Evolutionary conservation across 108 stramenopile species (phyloP), one percentile per base, ranked within the genome.

Genomic region (Conticribra guillardii): DNA sequence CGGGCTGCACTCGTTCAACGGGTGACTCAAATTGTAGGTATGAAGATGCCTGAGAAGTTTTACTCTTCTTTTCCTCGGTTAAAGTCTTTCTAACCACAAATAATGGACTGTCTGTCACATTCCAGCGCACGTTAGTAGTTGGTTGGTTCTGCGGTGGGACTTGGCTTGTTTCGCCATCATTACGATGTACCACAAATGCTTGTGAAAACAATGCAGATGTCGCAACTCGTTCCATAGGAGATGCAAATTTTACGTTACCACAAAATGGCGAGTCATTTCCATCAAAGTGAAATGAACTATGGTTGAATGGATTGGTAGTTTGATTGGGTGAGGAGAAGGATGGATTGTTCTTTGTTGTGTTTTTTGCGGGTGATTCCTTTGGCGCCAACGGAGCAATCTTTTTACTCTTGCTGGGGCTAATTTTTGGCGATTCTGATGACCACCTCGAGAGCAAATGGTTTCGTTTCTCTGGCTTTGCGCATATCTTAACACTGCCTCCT

Each of bases 241-340:
- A 64, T 23, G 69, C 54, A 30, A 78, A 78, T 34, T 78, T 78
- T 50, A 78, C 65, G 24, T 69, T 58, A 17, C 76, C 76, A 33
- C 51, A 49, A 31, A 78, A 78, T 22, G 76, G 76, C 24, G 63
- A 69, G 27, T 78, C 64, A 0, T 24, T 24, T 54, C 32, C 61
- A 55, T 64, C 60, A 30, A 60, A 59, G 21, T 50, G 29, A 27
- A 70, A 70, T 3, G 41, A 22, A n/a, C 24, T 37, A 18, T 64
- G 51, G 50, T 50, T 27, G 63, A 76, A 69, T 31, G 52, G 32
- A 34, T 16, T 37, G n/a, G n/a, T n/a, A n/a, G n/a, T n/a, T n/a
- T n/a, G n/a, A n/a, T n/a, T n/a, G n/a, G n/a, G n/a, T n/a, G n/a
- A n/a, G n/a, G n/a, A n/a, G n/a, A n/a, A n/a, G n/a, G n/a, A n/a